A percentile compares a stretch with the other conserved stretches of the same genome.
phyloP scores from a whole-genome alignment of 2,329 filamentous ascomycete species.

The Ophiostoma sp. region DNA sequence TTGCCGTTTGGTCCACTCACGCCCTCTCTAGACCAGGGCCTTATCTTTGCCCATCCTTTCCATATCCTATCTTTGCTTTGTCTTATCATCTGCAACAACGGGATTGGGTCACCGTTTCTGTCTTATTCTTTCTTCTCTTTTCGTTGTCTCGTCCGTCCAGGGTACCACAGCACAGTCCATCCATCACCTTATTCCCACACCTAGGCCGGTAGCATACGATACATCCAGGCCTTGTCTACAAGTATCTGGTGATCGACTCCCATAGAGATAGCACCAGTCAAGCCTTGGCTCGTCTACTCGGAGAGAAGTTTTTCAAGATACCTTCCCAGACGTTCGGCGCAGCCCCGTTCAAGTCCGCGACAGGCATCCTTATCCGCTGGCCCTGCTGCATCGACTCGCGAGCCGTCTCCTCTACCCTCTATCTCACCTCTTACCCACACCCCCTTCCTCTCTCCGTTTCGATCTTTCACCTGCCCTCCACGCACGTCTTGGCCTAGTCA shows the following conservation, averaged over 20 bases:
- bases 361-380: neutral
- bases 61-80: slow-evolving; percentile 1
- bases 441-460: slow-evolving; percentile 15
- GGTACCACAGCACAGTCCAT: too few relatives aligned
- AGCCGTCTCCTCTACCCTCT: neutral
- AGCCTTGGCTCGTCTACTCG: neutral
- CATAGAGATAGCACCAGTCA: neutral
- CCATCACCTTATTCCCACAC: neutral
- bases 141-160: neutral
- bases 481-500: slow-evolving; percentile 8
- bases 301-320: slow-evolving; percentile 4
- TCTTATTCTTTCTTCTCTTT: neutral
- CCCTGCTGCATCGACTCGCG: slow-evolving; percentile 5
- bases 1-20: slow-evolving; percentile 18
- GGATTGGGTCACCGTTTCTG: slow-evolving; percentile 16
- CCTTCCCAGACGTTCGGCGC: slow-evolving; percentile 15
- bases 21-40: slow-evolving; percentile 16
- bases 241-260: neutral
- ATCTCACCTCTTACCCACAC: slow-evolving; percentile 17
- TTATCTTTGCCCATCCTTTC: slow-evolving; percentile 20
- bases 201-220: neutral
- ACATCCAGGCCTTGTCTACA: neutral
- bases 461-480: slow-evolving; percentile 7
- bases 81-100: slow-evolving; percentile 21
- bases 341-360: slow-evolving; percentile 7